These are phyloP conservation scores for Letharia columbiana DNA, from an alignment of 495 filamentous ascomycete genomes.

Conservation along the genomic window DNA sequence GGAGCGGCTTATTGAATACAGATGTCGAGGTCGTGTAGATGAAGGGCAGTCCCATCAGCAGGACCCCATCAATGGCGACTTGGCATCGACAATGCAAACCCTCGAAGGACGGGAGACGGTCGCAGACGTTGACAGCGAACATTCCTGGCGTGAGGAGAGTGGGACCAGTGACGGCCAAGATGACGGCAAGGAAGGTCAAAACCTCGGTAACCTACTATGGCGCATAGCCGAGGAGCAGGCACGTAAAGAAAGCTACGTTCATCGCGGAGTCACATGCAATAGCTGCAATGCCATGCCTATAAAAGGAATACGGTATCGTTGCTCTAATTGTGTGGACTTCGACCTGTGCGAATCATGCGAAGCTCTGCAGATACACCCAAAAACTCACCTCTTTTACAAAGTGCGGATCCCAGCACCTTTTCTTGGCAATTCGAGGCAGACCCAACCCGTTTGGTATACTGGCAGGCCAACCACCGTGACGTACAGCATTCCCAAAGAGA, in stretches of 20 bases:
- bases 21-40: neutral
- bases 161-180: conserved; percentile 10
- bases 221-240: conserved; percentile 79
- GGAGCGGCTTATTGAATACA: conserved; percentile 3
- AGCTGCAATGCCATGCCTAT: conserved; percentile 78
- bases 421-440: conserved; percentile 55
- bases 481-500: conserved; percentile 51
- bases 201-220: conserved; percentile 63
- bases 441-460: conserved; percentile 79
- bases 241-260: conserved; percentile 75
- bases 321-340: conserved; percentile 85
- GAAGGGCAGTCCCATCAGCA: neutral
- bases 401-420: conserved; percentile 66
- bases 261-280: conserved; percentile 91
- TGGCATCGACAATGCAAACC: neutral
- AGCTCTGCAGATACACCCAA: conserved; percentile 71
- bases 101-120: neutral
- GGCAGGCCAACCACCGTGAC: conserved; percentile 67
- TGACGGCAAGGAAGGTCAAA: conserved; percentile 51
- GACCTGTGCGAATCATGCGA: conserved; percentile 89
- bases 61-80: neutral
- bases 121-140: conserved; percentile 8
- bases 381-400: conserved; percentile 95
- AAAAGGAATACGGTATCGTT: conserved; percentile 82
- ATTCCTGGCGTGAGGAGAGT: conserved; percentile 8